Evolutionary conservation across 495 filamentous ascomycete species (phyloP).

Genomic region (Xylaria curta): DNA sequence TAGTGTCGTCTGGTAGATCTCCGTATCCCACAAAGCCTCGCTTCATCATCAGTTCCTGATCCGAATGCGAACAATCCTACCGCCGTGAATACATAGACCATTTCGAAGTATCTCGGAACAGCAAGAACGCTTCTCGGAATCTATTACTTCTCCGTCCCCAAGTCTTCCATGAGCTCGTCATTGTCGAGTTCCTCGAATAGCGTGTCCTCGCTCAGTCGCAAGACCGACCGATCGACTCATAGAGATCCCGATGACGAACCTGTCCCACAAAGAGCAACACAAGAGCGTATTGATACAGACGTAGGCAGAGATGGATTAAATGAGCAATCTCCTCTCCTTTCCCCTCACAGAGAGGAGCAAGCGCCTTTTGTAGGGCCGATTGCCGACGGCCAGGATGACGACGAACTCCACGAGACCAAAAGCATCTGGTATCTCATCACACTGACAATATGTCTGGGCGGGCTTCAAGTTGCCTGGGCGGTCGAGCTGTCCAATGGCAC

Average conservation of each 20-base stretch:
- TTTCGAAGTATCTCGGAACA: neutral
- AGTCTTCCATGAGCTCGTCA: constrained; percentile 40
- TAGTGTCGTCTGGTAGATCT: neutral
- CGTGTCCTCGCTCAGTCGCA: constrained; percentile 31
- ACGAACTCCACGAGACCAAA: constrained; percentile 67
- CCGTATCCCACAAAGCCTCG: neutral
- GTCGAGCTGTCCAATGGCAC: constrained; percentile 89
- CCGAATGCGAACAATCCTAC: neutral
- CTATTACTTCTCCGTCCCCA: neutral
- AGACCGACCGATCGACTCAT: constrained; percentile 26
- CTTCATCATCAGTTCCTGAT: neutral
- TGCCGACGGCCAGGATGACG: constrained; percentile 42
- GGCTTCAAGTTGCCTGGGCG: constrained; percentile 93
- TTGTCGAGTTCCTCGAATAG: constrained; percentile 33
- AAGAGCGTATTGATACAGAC: constrained; percentile 28
- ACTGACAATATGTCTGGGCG: constrained; percentile 82
- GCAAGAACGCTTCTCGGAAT: constrained; percentile 17
- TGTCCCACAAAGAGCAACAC: constrained; percentile 32
- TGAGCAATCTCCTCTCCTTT: constrained; percentile 67
- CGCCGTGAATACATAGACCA: neutral
- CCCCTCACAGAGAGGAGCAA: constrained; percentile 48
- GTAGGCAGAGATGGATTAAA: constrained; percentile 43
- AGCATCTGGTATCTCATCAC: constrained; percentile 82
- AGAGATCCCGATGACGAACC: constrained; percentile 26
- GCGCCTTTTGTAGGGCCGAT: constrained; percentile 47